These are phyloP conservation scores for Emericellopsis terricola DNA, from an alignment of 495 filamentous ascomycete species.

Conservation along the genomic window DNA sequence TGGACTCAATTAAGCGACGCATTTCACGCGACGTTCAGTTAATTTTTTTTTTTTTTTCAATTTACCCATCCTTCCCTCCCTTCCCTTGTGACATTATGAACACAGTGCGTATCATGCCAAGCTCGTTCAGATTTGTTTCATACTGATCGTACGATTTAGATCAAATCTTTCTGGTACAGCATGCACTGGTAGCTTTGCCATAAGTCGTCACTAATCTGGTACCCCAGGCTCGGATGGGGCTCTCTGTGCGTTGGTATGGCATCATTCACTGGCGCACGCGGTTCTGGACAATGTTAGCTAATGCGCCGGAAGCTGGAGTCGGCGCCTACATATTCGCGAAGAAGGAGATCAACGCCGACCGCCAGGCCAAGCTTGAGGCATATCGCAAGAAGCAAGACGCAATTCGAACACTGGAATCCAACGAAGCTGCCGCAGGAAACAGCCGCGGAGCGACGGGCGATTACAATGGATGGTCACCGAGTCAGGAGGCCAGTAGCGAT, in stretches of 20 bases:
- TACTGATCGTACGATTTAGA: conserved; percentile 15
- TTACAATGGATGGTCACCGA: conserved; percentile 57
- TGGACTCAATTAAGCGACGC: too few relatives aligned
- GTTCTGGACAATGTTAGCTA: too few relatives aligned
- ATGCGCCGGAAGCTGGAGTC: conserved; percentile 76
- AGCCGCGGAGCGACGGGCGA: conserved; percentile 21
- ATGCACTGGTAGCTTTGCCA: not conserved
- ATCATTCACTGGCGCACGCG: conserved; percentile 1
- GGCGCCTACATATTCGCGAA: conserved; percentile 92
- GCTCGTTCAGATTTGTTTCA: not conserved
- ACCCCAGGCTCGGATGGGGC: conserved; percentile 64
- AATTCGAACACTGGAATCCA: conserved; percentile 39
- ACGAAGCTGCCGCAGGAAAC: conserved; percentile 7
- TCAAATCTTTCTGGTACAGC: conserved; percentile 43
- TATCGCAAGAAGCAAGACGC: conserved; percentile 45
- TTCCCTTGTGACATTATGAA: conserved; percentile 22
- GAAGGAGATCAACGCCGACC: conserved; percentile 78
- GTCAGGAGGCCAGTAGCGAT: conserved; percentile 59
- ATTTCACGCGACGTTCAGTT: too few relatives aligned
- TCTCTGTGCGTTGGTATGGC: conserved; percentile 57
- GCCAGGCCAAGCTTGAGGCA: conserved; percentile 48
- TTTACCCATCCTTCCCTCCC: too few relatives aligned
- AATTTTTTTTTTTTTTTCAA: too few relatives aligned
- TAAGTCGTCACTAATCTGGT: not conserved
- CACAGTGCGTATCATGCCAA: conserved; percentile 11